Evolutionary conservation across 441 rosid species (phyloP).

Genomic region (Macaranga tanarius): DNA sequence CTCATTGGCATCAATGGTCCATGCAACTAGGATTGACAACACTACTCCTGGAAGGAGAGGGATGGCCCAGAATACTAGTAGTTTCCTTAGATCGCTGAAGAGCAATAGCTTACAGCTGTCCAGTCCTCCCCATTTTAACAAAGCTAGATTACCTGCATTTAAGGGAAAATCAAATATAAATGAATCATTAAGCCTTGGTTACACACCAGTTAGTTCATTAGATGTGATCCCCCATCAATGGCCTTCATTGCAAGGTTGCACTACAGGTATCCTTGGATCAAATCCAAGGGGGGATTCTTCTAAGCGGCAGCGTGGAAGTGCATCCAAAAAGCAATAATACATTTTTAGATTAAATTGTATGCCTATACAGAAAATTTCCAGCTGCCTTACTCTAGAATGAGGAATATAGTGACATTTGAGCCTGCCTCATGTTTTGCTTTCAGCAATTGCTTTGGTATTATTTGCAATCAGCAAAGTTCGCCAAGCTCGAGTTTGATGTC

Average conservation of each 20-base stretch:
- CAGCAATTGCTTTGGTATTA: background rate
- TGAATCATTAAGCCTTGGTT: conserved; percentile 20
- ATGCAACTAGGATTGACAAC: conserved; percentile 43
- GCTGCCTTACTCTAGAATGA: background rate
- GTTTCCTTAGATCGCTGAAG: conserved; percentile 43
- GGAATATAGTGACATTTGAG: background rate
- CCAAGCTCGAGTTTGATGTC: too few relatives aligned
- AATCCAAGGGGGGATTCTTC: conserved; percentile 29
- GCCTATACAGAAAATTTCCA: background rate
- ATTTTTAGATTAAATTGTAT: background rate
- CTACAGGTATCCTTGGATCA: conserved; percentile 24
- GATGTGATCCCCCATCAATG: conserved; percentile 15
- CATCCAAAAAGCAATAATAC: background rate
- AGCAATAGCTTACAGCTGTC: conserved; percentile 9
- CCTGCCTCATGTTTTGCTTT: background rate
- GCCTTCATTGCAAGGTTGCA: conserved; percentile 24
- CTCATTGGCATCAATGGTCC: conserved; percentile 45
- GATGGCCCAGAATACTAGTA: conserved; percentile 23
- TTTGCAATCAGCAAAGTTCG: background rate
- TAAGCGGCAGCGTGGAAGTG: conserved; percentile 40
- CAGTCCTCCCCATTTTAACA: conserved; percentile 11
- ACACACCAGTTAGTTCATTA: conserved; percentile 14
- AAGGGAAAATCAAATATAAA: conserved; percentile 23
- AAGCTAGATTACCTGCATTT: conserved; percentile 19
- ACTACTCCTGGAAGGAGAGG: conserved; percentile 27